Conservation (phyloP, 208 protist species). For the Acanthamoeba divionensis region DNA sequence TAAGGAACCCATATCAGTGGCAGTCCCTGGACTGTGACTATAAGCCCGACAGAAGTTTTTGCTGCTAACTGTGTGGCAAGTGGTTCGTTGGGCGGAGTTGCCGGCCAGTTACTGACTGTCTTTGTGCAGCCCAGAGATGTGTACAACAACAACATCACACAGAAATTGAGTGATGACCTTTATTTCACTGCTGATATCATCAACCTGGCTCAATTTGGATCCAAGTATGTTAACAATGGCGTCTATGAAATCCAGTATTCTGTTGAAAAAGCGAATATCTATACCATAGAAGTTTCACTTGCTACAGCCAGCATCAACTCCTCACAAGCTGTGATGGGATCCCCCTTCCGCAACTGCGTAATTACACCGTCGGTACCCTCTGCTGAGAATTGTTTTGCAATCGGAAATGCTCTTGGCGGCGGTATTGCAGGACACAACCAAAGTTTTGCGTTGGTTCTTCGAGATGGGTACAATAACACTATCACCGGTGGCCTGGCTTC, state of each 20-base stretch:
- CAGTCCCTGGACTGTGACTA: background rate
- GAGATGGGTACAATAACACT: constrained; percentile 16
- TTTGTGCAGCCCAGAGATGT: too few relatives aligned
- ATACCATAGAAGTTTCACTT: too few relatives aligned
- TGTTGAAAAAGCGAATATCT: too few relatives aligned
- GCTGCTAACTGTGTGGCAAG: background rate
- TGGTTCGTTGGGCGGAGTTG: background rate
- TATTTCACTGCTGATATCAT: too few relatives aligned
- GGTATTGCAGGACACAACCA: background rate
- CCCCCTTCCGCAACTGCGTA: background rate
- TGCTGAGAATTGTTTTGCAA: background rate
- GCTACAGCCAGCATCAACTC: too few relatives aligned
- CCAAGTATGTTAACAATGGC: too few relatives aligned
- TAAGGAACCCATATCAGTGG: background rate
- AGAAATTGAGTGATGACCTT: too few relatives aligned
- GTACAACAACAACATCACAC: too few relatives aligned
- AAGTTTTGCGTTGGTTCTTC: background rate
- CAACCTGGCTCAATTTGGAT: too few relatives aligned
- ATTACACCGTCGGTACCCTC: background rate
- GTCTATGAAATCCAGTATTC: too few relatives aligned
- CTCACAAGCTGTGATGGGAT: too few relatives aligned
- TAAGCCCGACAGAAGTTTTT: background rate
- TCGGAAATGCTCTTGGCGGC: background rate
- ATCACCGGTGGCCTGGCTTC: background rate
- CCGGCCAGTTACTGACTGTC: too few relatives aligned